Percentiles rank a stretch among this genome's conserved stretches.
These are phyloP conservation scores for Pseudogymnoascus verrucosus DNA, from an alignment of 2,329 filamentous ascomycete genomes.

Conservation along the genomic window DNA sequence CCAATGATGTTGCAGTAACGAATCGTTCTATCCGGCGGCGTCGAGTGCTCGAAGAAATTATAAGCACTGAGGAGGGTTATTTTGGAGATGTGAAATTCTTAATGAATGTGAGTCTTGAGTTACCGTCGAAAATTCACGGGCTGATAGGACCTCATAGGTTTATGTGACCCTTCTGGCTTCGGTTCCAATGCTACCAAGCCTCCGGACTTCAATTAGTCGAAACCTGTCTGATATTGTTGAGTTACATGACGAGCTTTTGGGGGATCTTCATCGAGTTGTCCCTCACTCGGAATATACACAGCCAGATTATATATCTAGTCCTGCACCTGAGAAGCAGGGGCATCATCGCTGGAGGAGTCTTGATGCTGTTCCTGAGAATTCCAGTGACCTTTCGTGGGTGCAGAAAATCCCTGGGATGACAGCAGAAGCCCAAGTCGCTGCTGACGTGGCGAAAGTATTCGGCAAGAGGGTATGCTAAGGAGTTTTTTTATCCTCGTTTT, in stretches of 20 bases:
- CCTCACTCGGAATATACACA: constrained; percentile 60
- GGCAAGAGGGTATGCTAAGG: constrained; percentile 42
- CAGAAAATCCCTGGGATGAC: constrained; percentile 43
- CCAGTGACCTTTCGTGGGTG: constrained; percentile 34
- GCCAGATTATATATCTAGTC: constrained; percentile 23
- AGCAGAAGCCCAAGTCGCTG: constrained; percentile 51
- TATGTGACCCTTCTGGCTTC: constrained; percentile 69
- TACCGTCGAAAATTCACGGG: background rate
- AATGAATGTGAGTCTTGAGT: constrained; percentile 57
- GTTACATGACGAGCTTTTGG: constrained; percentile 74
- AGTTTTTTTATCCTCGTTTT: background rate
- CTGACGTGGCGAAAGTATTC: constrained; percentile 54
- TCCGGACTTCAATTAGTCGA: constrained; percentile 65
- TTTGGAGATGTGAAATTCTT: constrained; percentile 80
- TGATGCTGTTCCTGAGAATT: constrained; percentile 28
- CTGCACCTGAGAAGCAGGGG: constrained; percentile 16
- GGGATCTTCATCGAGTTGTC: constrained; percentile 61
- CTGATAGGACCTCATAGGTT: constrained; percentile 44
- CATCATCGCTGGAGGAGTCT: constrained; percentile 42
- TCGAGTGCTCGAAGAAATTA: constrained; percentile 74
- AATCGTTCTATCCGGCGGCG: constrained; percentile 68
- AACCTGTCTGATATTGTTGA: constrained; percentile 74
- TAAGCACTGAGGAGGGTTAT: constrained; percentile 81
- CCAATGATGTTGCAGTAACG: constrained; percentile 59
- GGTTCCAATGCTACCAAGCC: constrained; percentile 56